Evolutionary conservation across 371 early-diverging fungal species (phyloP), one percentile per base, ranked within the genome.

Genomic region (Mucor saturninus): DNA sequence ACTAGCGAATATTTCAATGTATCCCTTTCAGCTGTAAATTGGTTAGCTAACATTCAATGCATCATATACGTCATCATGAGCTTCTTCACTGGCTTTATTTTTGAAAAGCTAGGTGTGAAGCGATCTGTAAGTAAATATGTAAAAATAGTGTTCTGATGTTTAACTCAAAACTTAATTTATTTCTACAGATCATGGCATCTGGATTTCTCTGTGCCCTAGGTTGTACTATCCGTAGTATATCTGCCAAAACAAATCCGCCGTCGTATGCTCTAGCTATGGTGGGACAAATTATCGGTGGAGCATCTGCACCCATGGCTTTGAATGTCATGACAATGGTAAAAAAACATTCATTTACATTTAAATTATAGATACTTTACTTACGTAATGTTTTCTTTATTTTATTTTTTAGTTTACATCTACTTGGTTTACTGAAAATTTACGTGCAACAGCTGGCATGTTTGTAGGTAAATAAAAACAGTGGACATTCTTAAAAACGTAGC

Each of bases 401-500:
- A 35, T 6, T 35, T 35, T 35, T 43, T 31, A 87, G 76, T 81
- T 81, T 66, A 81, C 86, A 2, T 81, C 87, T 5, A 77, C 76
- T 38, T 89, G 89, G 89, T 89, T 89, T 69, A 77, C 86, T 4
- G 88, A 86, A 54, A 79, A 76, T 46, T 80, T 81, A 26, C 74
- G 90, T 13, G 81, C 88, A 13, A 84, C 84, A 29, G 87, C 88
- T 10, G 87, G 86, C 61, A 83, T 84, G 69, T 75, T 89, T 65
- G 71, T 78, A 60, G 77, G 77, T 72, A 67, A 61, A 67, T 59
- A 32, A 15, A 38, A 9, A 59, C 14, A 14, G 4, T 8, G 3
- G 2, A 29, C 14, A 31, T 55, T 54, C 21, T 48, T 45, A n/a
- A 15, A 21, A 14, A n/a, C 29, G 11, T 35, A 21, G 21, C 21